Percentiles rank a stretch among this genome's conserved stretches.
Evolutionary conservation across 345 rosid species (phyloP).

Genomic region (Dipteronia dyeriana): DNA sequence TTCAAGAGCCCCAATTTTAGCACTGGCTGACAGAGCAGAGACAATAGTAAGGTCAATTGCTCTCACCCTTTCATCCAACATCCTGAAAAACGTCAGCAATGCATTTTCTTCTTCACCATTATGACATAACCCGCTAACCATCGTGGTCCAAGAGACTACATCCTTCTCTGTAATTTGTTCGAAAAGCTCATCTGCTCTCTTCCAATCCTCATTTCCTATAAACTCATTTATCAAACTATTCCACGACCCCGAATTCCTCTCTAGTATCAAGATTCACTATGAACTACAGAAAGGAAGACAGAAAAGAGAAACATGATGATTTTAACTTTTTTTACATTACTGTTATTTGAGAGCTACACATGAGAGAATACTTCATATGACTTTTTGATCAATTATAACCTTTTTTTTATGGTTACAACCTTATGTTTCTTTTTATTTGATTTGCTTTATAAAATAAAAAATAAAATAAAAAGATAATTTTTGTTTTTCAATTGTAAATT

Average conservation of each 20-base stretch:
- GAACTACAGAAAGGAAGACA: too few species aligned
- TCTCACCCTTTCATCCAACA: slow-evolving; percentile 52
- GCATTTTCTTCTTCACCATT: slow-evolving; percentile 47
- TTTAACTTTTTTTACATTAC: too few species aligned
- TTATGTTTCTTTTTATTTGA: too few species aligned
- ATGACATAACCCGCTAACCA: slow-evolving; percentile 49
- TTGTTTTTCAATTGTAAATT: too few species aligned
- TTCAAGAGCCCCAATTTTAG: slow-evolving; percentile 64
- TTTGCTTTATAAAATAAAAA: too few species aligned
- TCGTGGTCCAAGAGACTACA: slow-evolving; percentile 61
- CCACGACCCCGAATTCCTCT: slow-evolving; percentile 53
- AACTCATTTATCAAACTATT: slow-evolving; percentile 62
- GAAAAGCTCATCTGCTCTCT: slow-evolving; percentile 47
- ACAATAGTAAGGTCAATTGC: slow-evolving; percentile 50
- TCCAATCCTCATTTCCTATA: slow-evolving; percentile 35
- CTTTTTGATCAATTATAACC: too few species aligned
- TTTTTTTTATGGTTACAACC: too few species aligned
- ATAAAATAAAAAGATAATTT: too few species aligned
- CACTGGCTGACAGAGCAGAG: slow-evolving; percentile 62
- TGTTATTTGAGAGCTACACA: too few species aligned
- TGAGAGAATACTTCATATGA: too few species aligned
- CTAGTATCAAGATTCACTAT: too few species aligned
- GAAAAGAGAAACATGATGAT: too few species aligned
- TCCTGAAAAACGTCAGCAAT: slow-evolving; percentile 44
- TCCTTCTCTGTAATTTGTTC: slow-evolving; percentile 45